These are phyloP conservation scores for Eucalyptus tenuipes DNA, from an alignment of 345 rosid genomes.

Conservation along the genomic window DNA sequence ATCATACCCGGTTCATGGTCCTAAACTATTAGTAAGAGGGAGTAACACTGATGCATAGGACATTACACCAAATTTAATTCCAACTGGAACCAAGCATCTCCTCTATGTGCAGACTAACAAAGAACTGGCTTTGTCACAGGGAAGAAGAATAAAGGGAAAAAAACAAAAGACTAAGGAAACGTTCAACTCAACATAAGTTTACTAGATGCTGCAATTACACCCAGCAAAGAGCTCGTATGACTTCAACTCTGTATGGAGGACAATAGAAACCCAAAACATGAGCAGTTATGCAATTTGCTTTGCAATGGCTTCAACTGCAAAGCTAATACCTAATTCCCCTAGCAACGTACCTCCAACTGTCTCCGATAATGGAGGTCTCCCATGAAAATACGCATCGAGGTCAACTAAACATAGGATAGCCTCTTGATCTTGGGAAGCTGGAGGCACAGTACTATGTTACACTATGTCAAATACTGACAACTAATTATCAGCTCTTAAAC, in stretches of 20 bases:
- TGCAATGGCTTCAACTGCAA: neutral
- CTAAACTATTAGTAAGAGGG: neutral
- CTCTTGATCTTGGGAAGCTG: neutral
- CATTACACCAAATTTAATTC: neutral
- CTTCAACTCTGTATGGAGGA: neutral
- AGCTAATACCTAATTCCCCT: neutral
- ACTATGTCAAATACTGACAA: neutral
- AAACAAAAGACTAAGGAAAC: neutral
- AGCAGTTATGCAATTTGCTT: neutral
- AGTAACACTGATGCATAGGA: neutral
- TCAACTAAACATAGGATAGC: neutral
- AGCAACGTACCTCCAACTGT: neutral
- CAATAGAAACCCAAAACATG: neutral
- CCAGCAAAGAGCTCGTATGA: neutral
- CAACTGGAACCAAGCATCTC: neutral
- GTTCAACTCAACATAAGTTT: neutral
- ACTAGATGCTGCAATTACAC: neutral
- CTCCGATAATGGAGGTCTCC: neutral
- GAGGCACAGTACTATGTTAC: neutral
- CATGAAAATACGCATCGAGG: neutral
- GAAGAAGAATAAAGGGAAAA: neutral
- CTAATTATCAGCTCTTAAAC: neutral
- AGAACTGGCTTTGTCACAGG: neutral
- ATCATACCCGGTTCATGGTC: neutral
- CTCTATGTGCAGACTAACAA: neutral